Conservation (phyloP, 768 basidiomycete genomes). For the Ramaria sp. region DNA sequence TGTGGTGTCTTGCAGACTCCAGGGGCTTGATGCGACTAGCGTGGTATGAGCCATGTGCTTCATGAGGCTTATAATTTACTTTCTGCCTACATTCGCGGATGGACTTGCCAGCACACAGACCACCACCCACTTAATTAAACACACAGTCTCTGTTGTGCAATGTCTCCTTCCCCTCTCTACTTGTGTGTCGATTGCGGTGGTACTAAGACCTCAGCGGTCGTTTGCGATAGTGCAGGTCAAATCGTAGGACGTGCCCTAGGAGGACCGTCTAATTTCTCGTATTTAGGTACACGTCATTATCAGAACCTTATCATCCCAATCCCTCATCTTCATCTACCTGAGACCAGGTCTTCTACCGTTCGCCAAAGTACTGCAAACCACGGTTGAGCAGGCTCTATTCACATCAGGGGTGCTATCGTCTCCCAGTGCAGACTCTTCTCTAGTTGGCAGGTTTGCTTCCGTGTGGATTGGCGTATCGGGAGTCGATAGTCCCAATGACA, state of each 20-base stretch:
- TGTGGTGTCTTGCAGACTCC: no score
- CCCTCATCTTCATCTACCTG: background rate
- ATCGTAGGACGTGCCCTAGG: slow-evolving; percentile 58
- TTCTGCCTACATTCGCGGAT: no score
- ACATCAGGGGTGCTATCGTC: background rate
- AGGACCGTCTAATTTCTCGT: slow-evolving; percentile 81
- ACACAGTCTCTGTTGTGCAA: background rate
- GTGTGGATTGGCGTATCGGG: slow-evolving; percentile 83
- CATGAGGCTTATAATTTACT: no score
- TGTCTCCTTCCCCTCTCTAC: slow-evolving; percentile 27
- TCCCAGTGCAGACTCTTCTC: slow-evolving; percentile 16
- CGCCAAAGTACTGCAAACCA: slow-evolving; percentile 5
- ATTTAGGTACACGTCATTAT: slow-evolving; percentile 35
- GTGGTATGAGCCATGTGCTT: no score
- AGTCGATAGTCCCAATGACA: slow-evolving; percentile 60
- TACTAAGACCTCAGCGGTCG: slow-evolving; percentile 74
- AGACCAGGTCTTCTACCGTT: slow-evolving; percentile 11
- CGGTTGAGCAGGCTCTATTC: slow-evolving; percentile 18
- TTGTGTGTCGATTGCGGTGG: slow-evolving; percentile 86
- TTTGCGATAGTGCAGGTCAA: slow-evolving; percentile 44
- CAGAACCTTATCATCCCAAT: background rate
- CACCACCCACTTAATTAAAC: no score
- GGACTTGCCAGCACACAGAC: no score
- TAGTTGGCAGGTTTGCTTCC: slow-evolving; percentile 37
- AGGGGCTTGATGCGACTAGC: no score